These are phyloP conservation scores for Haemoproteus tartakovskyi DNA, from an alignment of 169 alveolate genomes.

Conservation along the genomic window DNA sequence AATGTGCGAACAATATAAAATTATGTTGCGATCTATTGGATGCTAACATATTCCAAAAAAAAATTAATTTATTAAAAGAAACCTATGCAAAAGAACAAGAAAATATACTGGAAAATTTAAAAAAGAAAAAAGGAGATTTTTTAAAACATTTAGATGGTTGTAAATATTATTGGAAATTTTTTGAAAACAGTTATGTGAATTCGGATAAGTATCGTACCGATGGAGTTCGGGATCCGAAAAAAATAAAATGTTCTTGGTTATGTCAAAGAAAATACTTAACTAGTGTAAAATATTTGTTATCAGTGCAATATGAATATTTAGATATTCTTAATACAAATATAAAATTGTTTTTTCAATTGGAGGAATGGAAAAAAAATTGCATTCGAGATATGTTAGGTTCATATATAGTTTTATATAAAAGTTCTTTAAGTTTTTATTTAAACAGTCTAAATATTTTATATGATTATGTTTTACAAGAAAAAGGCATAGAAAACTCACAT, in stretches of 20 bases:
- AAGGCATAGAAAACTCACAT: slow-evolving; percentile 23
- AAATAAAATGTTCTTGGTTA: slow-evolving; percentile 63
- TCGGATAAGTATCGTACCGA: slow-evolving; percentile 47
- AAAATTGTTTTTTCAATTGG: slow-evolving; percentile 47
- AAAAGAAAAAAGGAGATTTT: slow-evolving; percentile 50
- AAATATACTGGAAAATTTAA: slow-evolving; percentile 27
- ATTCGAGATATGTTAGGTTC: slow-evolving; percentile 43
- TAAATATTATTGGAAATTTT: slow-evolving; percentile 47
- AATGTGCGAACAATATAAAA: slow-evolving; percentile 45
- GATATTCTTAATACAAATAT: slow-evolving; percentile 20
- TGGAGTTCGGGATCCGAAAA: slow-evolving; percentile 44
- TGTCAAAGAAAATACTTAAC: slow-evolving; percentile 62
- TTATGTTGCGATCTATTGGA: slow-evolving; percentile 39
- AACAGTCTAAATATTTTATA: slow-evolving; percentile 55
- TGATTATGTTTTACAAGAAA: slow-evolving; percentile 49
- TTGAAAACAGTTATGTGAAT: slow-evolving; percentile 64
- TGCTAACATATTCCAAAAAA: slow-evolving; percentile 31
- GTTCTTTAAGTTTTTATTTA: slow-evolving; percentile 38
- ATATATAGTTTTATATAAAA: slow-evolving; percentile 45
- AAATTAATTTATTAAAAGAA: slow-evolving; percentile 9
- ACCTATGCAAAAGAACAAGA: slow-evolving; percentile 56
- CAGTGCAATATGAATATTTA: slow-evolving; percentile 55
- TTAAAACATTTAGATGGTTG: slow-evolving; percentile 48
- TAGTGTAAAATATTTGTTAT: slow-evolving; percentile 44
- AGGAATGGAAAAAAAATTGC: slow-evolving; percentile 55